These are phyloP conservation scores for Myrica gale DNA, from an alignment of 306 rosid genomes.

Conservation along the genomic window DNA sequence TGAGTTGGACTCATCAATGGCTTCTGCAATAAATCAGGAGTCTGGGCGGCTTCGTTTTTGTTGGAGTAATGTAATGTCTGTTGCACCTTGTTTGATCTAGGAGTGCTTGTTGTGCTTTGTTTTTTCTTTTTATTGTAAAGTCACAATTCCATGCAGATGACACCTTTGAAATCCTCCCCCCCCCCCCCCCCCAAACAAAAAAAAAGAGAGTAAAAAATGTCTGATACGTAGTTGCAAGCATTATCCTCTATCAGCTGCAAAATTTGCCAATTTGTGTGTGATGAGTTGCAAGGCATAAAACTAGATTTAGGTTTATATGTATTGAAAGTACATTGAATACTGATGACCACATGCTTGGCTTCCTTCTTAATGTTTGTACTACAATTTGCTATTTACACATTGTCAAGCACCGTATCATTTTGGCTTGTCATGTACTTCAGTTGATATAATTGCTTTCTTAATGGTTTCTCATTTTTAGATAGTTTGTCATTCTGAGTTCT, in stretches of 20 bases:
- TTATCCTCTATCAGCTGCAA: neutral
- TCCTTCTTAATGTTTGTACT: neutral
- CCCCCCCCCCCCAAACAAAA: neutral
- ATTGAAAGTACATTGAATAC: neutral
- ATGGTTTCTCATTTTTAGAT: neutral
- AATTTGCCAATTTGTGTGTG: neutral
- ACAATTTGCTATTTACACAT: neutral
- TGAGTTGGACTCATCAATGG: constrained; percentile 72
- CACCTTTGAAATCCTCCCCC: constrained; percentile 5
- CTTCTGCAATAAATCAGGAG: constrained; percentile 85
- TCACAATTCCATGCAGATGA: neutral
- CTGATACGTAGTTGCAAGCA: neutral
- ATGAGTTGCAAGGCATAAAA: neutral
- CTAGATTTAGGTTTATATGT: neutral
- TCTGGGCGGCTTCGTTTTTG: constrained; percentile 97
- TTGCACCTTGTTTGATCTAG: constrained; percentile 26
- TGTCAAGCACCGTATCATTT: neutral
- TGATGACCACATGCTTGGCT: neutral
- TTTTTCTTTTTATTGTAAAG: neutral
- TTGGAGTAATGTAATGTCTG: constrained; percentile 90
- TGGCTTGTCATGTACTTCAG: constrained; percentile 7
- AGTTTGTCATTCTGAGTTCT: constrained; percentile 25
- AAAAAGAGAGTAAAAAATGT: neutral
- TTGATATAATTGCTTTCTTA: constrained; percentile 3
- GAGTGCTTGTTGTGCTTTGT: neutral